Base-by-base conservation (phyloP, 768 basidiomycete species). In the Podaxis pistillaris region DNA sequence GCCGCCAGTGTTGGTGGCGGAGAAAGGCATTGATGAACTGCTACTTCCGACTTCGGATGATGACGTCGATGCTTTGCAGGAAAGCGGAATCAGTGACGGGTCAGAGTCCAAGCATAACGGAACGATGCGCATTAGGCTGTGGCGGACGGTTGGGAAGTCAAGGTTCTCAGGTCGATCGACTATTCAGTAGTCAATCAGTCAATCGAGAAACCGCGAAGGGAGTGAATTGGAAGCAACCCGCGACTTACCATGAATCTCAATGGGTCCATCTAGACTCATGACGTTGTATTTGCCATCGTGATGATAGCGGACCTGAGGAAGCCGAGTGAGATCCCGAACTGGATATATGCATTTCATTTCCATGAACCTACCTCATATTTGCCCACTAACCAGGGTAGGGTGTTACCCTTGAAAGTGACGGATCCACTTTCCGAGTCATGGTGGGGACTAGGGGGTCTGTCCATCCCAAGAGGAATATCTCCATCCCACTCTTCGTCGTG, bases 281-380 rank as follows among this genome's bases (percentile, higher is more conserved):
- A 98, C 97, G 73, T 95, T 97, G 75, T 99, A 92, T 73, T 96
- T 98, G 53, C 94, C 95, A 73, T 97, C 94, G 70, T 98, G 96
- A 69, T 99, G 97, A 71, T 95, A 96, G 2, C 94, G 88, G 63
- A 90, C 79, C 90, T 91, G 64, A 28, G 54, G 50, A 26, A 26
- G 19, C 2, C 30, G 41, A 12, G 59, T 64, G 55, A 66, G 41
- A 52, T 52, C 22, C 54, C 36, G 46, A 56, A 47, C 7, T 19
- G 12, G 53, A 7, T 37, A 40, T 53, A 30, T 41, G 50, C 52
- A 58, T 46, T 38, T 50, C 28, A 53, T 63, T n/a, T 41, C 33
- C 28, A 24, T 54, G 47, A 13, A 68, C 73, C 76, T 68, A 93
- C 87, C 81, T 99, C 97, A 71, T 98, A 99, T 56, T 76, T 76